Evolutionary conservation across 257 asterid genomes (phyloP), one percentile per base, ranked within the genome.

Genomic region (Datura wrightii): DNA sequence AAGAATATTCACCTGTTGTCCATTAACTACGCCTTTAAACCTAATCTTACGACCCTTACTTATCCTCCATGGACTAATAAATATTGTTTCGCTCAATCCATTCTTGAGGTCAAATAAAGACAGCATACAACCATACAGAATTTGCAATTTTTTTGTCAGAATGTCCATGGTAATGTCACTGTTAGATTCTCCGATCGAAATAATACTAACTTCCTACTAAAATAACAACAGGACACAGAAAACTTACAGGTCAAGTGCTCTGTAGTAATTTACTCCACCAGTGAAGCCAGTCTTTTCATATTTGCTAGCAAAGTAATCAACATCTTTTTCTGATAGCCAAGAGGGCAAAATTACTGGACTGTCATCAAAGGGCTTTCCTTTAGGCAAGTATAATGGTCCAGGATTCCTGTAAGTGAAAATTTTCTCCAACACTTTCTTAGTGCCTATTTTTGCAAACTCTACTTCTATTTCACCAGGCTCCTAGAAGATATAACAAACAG

Each of bases 171-270:
- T 3, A 39, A 39, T 39, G 52, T 69, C 52, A 66, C n/a, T 7
- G 4, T 8, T 69, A 3, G 78, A 39, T 69, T 67, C 24, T 69
- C 34, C 34, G 14, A n/a, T 39, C 36, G 16, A 71, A 70, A 41
- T 18, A 70, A 18, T 42, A 70, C 11, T 18, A 70, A 41, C 16
- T 70, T n/a, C 53, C 16, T 3, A 41, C 55, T 66, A 69, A 42
- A 71, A 71, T 70, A 31, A 42, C 1, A 42, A 63, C 8, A 62
- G 1, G 0, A 11, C 4, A 39, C n/a, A 65, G 19, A 13, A 24
- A 34, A 65, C 90, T 86, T 85, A 88, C 89, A 69, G 18, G 72
- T 88, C 85, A 42, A 88, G 6, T 58, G 91, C 85, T 82, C 91
- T 85, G 63, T 88, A 86, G 67, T 84, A 86, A 55, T 86, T 88